Base-by-base conservation (phyloP, 2,329 filamentous ascomycete genomes). In the Hypoxylon sp. region DNA sequence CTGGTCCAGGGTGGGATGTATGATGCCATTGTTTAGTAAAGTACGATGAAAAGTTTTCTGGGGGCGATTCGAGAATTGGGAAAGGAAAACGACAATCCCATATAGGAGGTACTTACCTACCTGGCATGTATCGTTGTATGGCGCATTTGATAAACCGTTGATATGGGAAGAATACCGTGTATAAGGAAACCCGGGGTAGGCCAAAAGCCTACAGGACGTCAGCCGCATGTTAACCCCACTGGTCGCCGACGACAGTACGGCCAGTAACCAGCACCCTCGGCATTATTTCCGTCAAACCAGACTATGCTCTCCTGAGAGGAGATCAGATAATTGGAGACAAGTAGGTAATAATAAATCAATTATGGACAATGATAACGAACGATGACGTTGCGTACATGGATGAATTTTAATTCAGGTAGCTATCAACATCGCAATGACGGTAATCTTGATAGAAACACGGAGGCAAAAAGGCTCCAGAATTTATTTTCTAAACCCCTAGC, bases 181-280 rank as follows among this genome's bases (percentile, higher is more conserved):
- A 14, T 9, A 51, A 34, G 14, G 30, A 51, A 11, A 19, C 5
- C 30, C 11, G 17, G n/a, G 17, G 28, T 19, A 51, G 11, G 4
- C 9, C n/a, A n/a, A n/a, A n/a, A n/a, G n/a, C n/a, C n/a, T n/a
- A 28, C 25, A 49, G 14, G 2, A 28, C 14, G 25, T 49, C 25
- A 49, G 45, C 45, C 45, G 45, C 25, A 49, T 28, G 14, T 14
- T 48, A 48, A 25, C 38, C 38, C 38, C 36, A 43, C 38, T 19
- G 6, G 28, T 30, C 28, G 28, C 28, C 6, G 45, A 11, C 11
- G 14, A 28, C 9, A 17, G 0, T n/a, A 28, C 36, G 19, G 17
- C 17, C 21, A 46, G 21, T 46, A 46, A 46, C 3, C 25, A 28
- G n/a, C 25, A 49, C 2, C 23, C 23, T 11, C 45, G 45, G 25